Percentiles rank a stretch among this genome's conserved stretches.
Conservation (phyloP, 805 yeast genomes). For the Candida adriatica region DNA sequence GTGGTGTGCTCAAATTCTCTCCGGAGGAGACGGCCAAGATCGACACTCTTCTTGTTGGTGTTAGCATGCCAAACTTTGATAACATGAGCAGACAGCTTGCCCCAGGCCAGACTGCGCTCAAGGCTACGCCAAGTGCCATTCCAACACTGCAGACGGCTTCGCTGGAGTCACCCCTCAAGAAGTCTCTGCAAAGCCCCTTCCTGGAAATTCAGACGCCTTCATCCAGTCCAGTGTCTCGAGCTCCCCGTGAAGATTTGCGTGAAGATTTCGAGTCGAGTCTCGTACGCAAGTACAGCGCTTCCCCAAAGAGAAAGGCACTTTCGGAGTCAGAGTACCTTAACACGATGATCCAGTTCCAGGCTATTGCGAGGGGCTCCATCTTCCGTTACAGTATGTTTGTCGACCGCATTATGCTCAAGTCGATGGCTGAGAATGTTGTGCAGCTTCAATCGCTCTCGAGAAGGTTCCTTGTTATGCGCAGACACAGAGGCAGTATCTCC, state of each 20-base stretch:
- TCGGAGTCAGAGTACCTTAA: constrained; percentile 18
- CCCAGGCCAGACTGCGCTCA: constrained; percentile 19
- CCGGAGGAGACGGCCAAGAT: constrained; percentile 65
- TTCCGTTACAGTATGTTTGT: constrained; percentile 60
- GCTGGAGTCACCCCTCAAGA: constrained; percentile 4
- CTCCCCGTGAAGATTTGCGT: constrained; percentile 1
- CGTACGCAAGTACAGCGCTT: constrained; percentile 14
- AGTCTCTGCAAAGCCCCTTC: constrained; percentile 15
- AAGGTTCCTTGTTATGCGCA: constrained; percentile 34
- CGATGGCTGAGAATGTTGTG: constrained; percentile 45
- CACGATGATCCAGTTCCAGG: constrained; percentile 50
- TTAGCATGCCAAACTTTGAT: constrained; percentile 72
- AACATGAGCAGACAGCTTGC: constrained; percentile 39
- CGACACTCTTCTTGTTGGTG: constrained; percentile 56
- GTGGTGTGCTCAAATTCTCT: constrained; percentile 55
- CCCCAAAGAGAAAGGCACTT: constrained; percentile 17
- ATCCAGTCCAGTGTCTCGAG: too few species aligned
- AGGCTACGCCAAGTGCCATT: constrained; percentile 12
- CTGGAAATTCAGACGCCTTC: constrained; percentile 7
- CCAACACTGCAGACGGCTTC: constrained; percentile 6
- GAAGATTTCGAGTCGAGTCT: constrained; percentile 7
- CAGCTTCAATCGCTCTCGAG: constrained; percentile 44
- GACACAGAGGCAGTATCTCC: constrained; percentile 24
- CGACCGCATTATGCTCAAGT: constrained; percentile 50
- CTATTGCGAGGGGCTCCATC: constrained; percentile 63